A percentile compares a stretch with the other conserved stretches of the same genome.
Evolutionary conservation across 2,329 filamentous ascomycete genomes (phyloP).

Genomic region (Epichloe sp.): DNA sequence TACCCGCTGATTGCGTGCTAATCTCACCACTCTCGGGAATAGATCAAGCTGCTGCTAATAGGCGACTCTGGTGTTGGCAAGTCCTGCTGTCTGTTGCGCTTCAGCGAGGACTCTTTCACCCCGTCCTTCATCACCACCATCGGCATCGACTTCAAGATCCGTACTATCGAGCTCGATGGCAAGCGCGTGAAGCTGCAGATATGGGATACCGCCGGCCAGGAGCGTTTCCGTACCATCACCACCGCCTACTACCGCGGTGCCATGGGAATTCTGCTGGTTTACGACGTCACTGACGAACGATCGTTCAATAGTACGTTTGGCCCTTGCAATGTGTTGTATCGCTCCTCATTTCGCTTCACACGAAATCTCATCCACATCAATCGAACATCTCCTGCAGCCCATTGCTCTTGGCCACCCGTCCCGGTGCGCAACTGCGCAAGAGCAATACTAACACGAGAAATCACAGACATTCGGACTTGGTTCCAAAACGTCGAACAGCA

Average conservation of each 20-base stretch:
- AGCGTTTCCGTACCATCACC: constrained; percentile 96
- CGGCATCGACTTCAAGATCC: constrained; percentile 99
- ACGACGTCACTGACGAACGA: constrained; percentile 94
- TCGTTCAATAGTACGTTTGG: constrained; percentile 74
- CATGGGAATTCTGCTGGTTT: constrained; percentile 95
- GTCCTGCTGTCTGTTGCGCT: constrained; percentile 90
- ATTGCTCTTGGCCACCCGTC: neutral
- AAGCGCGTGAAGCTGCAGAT: constrained; percentile 99
- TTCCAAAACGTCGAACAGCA: constrained; percentile 98
- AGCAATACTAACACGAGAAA: neutral
- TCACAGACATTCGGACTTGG: constrained; percentile 91
- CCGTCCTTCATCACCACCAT: constrained; percentile 98
- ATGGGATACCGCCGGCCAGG: constrained; percentile 97
- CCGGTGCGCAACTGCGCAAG: neutral
- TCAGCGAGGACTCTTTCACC: constrained; percentile 95
- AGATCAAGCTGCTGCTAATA: constrained; percentile 96
- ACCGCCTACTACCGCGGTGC: constrained; percentile 97
- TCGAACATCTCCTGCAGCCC: neutral
- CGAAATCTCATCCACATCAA: neutral
- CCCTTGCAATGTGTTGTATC: no score
- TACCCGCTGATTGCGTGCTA: neutral
- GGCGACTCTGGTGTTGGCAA: constrained; percentile 95
- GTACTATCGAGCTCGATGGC: constrained; percentile 96
- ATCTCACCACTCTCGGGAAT: constrained; percentile 7
- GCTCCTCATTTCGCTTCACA: neutral